Percentiles rank a stretch among this genome's conserved stretches.
Evolutionary conservation across 805 yeast species (phyloP).

Genomic region (Teunomyces barrocoloradensis): DNA sequence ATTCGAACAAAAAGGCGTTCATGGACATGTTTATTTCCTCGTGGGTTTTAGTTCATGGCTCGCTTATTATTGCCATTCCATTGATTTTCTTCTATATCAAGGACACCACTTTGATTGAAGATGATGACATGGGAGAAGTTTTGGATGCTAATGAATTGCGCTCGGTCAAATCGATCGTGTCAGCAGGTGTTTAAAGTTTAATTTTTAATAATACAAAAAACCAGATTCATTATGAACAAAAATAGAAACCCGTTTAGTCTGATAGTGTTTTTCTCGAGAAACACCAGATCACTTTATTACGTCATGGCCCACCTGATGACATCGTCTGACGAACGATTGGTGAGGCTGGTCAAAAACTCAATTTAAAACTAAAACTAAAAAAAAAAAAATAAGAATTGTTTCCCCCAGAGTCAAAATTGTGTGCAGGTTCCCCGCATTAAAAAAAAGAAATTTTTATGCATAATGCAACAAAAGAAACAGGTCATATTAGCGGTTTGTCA

Average conservation of each 20-base stretch:
- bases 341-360: no score
- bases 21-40: slow-evolving; percentile 45
- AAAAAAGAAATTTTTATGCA: not conserved
- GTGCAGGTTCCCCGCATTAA: not conserved
- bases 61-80: slow-evolving; percentile 51
- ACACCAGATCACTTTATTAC: not conserved
- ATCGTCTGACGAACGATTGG: not conserved
- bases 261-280: not conserved
- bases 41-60: slow-evolving; percentile 46
- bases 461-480: no score
- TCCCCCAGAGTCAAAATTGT: not conserved
- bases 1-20: slow-evolving; percentile 39
- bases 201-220: not conserved
- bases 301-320: not conserved
- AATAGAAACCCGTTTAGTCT: not conserved
- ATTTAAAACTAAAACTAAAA: no score
- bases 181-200: not conserved
- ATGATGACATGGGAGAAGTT: slow-evolving; percentile 21
- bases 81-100: slow-evolving; percentile 42
- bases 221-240: not conserved
- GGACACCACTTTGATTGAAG: slow-evolving; percentile 40
- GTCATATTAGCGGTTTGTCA: no score
- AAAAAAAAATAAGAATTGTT: no score
- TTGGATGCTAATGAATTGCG: slow-evolving; percentile 11
- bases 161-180: not conserved